A percentile compares a stretch with the other conserved stretches of the same genome.
Conservation (phyloP, 2,329 filamentous ascomycete species). For the Stagonosporopsis chrysanthemi region DNA sequence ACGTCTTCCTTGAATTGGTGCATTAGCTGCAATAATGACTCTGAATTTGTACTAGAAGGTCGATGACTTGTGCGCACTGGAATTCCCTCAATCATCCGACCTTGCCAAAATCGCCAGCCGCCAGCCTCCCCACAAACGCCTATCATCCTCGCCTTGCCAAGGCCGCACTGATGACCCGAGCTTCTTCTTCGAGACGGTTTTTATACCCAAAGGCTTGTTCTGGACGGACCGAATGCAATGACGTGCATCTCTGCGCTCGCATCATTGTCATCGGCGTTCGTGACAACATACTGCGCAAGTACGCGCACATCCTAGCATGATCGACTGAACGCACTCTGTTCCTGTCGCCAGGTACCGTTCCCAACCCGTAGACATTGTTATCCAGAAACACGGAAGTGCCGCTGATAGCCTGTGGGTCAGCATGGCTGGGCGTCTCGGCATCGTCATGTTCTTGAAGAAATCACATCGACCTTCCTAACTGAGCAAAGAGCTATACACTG, state of each 20-base stretch:
- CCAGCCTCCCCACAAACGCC: constrained; percentile 14
- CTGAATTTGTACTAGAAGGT: neutral
- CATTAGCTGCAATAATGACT: neutral
- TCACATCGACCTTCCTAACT: constrained; percentile 41
- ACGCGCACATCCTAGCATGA: neutral
- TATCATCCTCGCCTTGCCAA: constrained; percentile 14
- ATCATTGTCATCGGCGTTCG: neutral
- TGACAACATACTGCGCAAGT: neutral
- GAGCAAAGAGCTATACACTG: constrained; percentile 27
- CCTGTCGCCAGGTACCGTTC: neutral
- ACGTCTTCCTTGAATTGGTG: neutral
- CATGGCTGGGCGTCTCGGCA: constrained; percentile 33
- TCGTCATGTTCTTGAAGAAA: constrained; percentile 33
- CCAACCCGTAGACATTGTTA: constrained; percentile 2
- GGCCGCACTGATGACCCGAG: constrained; percentile 5
- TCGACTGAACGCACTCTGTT: neutral
- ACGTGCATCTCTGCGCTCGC: neutral
- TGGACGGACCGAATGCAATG: neutral
- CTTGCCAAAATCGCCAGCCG: neutral
- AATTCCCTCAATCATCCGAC: neutral
- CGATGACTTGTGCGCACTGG: neutral
- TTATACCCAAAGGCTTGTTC: neutral
- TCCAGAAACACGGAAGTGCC: constrained; percentile 7
- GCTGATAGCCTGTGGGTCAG: constrained; percentile 19
- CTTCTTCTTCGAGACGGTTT: constrained; percentile 6